Evolutionary conservation across 192 early-diverging fungal species (phyloP).

Genomic region (Chytriomyces sp.): DNA sequence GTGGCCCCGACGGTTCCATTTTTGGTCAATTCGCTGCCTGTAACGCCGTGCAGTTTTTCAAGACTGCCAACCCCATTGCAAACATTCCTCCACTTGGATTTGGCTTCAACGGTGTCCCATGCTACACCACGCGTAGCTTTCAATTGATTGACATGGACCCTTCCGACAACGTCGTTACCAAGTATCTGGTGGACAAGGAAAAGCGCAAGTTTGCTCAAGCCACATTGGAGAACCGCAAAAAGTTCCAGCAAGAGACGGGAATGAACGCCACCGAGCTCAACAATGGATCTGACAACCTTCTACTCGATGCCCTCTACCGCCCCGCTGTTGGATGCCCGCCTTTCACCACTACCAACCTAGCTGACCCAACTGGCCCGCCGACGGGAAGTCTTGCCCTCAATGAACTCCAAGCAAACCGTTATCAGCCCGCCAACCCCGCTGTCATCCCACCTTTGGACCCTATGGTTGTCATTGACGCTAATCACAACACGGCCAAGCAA

Average conservation of each 20-base stretch:
- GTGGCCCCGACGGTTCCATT: neutral
- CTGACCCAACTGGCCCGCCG: neutral
- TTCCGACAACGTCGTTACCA: conserved; percentile 47
- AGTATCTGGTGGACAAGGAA: conserved; percentile 20
- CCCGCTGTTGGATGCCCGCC: conserved; percentile 20
- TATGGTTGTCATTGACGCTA: neutral
- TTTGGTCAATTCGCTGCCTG: conserved; percentile 49
- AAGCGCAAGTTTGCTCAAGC: conserved; percentile 16
- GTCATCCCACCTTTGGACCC: conserved; percentile 16
- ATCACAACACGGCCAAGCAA: conserved; percentile 6
- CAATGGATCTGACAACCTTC: conserved; percentile 31
- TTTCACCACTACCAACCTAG: conserved; percentile 23
- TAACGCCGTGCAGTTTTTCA: conserved; percentile 39
- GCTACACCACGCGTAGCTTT: conserved; percentile 40
- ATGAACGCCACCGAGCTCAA: conserved; percentile 23
- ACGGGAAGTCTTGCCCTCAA: conserved; percentile 14
- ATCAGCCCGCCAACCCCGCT: neutral
- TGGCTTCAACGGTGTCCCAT: conserved; percentile 30
- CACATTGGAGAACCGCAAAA: conserved; percentile 9
- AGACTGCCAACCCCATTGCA: neutral
- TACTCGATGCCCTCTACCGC: conserved; percentile 12
- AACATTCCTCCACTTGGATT: conserved; percentile 37
- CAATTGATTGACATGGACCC: conserved; percentile 39
- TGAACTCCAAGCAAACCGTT: conserved; percentile 19
- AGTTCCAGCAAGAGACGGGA: neutral